Evolutionary conservation across 2,329 filamentous ascomycete species (phyloP), one percentile per base, ranked within the genome.

Genomic region (Diaporthe caulivora): DNA sequence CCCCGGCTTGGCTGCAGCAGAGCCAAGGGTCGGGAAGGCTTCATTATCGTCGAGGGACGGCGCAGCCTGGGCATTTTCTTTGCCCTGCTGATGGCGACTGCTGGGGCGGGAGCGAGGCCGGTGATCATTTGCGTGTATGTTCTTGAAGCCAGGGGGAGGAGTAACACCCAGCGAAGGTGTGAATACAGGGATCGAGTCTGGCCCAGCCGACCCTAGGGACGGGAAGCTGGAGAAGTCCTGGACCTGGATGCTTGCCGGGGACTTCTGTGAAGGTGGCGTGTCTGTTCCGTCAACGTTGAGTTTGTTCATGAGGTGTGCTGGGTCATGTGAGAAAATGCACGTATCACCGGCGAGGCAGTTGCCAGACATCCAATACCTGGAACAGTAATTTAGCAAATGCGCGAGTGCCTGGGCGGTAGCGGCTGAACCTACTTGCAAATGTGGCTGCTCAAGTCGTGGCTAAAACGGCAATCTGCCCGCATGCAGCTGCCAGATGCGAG

Each of bases 281-380:
- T 87, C 87, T 73, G 89, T 86, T 58, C 91, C 94, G 76, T 94
- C 93, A 18, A 98, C 84, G 42, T 88, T 91, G 76, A 99, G 89
- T 78, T 94, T 94, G 79, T 93, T 95, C 84, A 98, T 91, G 18
- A 98, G 89, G 77, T 95, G 91, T 1, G 95, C 91, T 2, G 97
- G 97, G 78, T 99, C 97, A 83, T 99, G 97, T 18, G 96, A 98
- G 85, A 99, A 99, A 74, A 98, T 94, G 82, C 97, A 99, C 3
- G 95, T 95, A 72, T 95, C 93, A 47, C 97, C 96, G 26, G 97
- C 97, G 44, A 99, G 89, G 81, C 97, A 99, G 79, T 96, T 98
- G 1, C 97, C 97, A 85, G 95, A 95, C 70, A 99, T 89, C 94
- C 95, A 99, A 82, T 98, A 98, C 81, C 94, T 97, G 79, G 7